A percentile compares a stretch with the other conserved stretches of the same genome.
Conservation (phyloP, 2,329 filamentous ascomycete genomes). For the Nigrograna mackinnonii region DNA sequence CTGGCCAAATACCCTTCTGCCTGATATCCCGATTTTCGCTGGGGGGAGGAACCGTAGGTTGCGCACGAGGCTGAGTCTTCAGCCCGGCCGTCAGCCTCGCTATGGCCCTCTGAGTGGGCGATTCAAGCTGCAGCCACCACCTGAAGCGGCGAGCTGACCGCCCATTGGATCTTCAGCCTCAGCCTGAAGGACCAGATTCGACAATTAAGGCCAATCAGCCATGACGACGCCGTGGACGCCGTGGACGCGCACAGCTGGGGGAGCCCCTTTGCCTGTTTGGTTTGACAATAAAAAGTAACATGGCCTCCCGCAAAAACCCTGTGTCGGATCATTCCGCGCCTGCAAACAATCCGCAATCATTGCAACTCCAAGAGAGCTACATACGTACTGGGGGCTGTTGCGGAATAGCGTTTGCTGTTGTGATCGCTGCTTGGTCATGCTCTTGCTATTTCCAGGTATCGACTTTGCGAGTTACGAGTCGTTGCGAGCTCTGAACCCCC, state of each 20-base stretch:
- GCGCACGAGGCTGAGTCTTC: constrained; percentile 40
- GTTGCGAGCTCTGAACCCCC: too few relatives aligned
- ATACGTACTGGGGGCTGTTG: too few relatives aligned
- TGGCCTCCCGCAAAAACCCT: constrained; percentile 29
- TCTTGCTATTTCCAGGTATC: constrained; percentile 18
- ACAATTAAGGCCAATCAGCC: constrained; percentile 31
- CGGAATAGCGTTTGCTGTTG: constrained; percentile 20
- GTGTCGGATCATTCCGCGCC: constrained; percentile 33
- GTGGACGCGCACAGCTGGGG: constrained; percentile 24
- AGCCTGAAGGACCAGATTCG: constrained; percentile 27
- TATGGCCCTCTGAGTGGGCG: constrained; percentile 41
- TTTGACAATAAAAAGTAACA: constrained; percentile 35
- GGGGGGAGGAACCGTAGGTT: constrained; percentile 20
- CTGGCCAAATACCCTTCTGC: constrained; percentile 36
- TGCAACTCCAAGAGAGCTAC: constrained; percentile 23
- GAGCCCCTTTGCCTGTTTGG: constrained; percentile 25
- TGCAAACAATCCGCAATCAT: too few relatives aligned
- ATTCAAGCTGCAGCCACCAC: constrained; percentile 37
- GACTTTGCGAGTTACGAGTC: constrained; percentile 3
- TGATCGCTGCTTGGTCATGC: constrained; percentile 26
- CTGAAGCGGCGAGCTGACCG: constrained; percentile 37
- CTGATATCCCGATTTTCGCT: constrained; percentile 39
- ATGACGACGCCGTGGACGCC: too few relatives aligned
- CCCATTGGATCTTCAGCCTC: constrained; percentile 36
- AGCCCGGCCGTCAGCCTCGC: constrained; percentile 43